phyloP scores from a whole-genome alignment of 2,329 filamentous ascomycete genomes.

The Beauveria australis region DNA sequence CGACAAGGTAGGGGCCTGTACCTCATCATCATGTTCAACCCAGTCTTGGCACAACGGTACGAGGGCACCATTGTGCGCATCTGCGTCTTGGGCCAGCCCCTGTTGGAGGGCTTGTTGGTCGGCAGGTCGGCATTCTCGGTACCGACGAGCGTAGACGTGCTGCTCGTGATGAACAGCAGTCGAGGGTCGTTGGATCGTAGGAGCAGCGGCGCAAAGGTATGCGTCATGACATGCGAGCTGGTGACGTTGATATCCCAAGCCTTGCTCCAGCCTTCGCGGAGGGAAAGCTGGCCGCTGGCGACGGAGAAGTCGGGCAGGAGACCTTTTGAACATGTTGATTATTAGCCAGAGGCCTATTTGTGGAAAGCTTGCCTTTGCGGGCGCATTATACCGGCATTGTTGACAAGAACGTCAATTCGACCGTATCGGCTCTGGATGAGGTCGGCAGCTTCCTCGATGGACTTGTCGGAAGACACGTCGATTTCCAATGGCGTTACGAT shows the following conservation, averaged over 20 bases:
- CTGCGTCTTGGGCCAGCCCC: conserved; percentile 33
- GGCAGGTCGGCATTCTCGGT: conserved; percentile 12
- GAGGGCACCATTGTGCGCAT: conserved; percentile 12
- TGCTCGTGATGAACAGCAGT: conserved; percentile 39
- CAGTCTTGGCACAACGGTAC: conserved; percentile 35
- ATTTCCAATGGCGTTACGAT: conserved; percentile 39
- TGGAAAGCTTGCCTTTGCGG: not conserved
- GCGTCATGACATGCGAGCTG: conserved; percentile 34
- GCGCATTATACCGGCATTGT: conserved; percentile 23
- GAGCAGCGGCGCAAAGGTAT: conserved; percentile 35
- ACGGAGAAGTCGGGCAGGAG: conserved; percentile 30
- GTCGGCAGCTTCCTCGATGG: conserved; percentile 38
- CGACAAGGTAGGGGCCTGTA: not conserved
- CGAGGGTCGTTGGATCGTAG: conserved; percentile 31
- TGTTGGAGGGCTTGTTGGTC: conserved; percentile 13
- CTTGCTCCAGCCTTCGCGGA: conserved; percentile 33
- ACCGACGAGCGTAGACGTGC: conserved; percentile 26
- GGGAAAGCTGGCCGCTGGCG: conserved; percentile 15
- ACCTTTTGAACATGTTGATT: conserved; percentile 16
- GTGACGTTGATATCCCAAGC: conserved; percentile 39
- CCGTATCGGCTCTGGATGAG: conserved; percentile 33
- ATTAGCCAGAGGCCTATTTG: not conserved
- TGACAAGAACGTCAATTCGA: conserved; percentile 42
- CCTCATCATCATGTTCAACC: conserved; percentile 40
- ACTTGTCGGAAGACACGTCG: conserved; percentile 46